phyloP scores from a whole-genome alignment of 2,329 filamentous ascomycete genomes.

The Claviceps pazoutovae region DNA sequence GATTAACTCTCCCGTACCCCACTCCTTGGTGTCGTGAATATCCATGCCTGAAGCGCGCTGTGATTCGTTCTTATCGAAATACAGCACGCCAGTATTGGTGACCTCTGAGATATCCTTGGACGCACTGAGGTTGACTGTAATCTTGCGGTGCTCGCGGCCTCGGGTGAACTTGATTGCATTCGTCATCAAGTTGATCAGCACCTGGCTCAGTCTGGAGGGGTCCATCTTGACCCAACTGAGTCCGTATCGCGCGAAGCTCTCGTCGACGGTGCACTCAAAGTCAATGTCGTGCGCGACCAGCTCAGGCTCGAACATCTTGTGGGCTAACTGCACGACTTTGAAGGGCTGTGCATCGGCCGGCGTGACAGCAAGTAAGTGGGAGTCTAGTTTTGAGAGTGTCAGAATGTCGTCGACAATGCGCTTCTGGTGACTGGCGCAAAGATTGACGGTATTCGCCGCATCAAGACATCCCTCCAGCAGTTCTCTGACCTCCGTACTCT shows the following conservation, averaged over 20 bases:
- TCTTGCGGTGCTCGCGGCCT: conserved; percentile 42
- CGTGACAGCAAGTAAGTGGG: conserved; percentile 54
- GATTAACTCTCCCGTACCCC: conserved; percentile 57
- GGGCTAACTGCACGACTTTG: conserved; percentile 50
- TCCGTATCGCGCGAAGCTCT: conserved; percentile 48
- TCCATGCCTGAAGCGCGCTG: conserved; percentile 22
- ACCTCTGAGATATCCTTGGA: conserved; percentile 36
- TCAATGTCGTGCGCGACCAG: conserved; percentile 57
- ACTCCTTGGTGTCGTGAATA: conserved; percentile 43
- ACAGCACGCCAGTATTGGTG: conserved; percentile 26
- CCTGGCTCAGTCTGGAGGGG: conserved; percentile 59
- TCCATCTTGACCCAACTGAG: conserved; percentile 64
- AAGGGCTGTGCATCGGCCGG: conserved; percentile 57
- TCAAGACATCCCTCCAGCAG: conserved; percentile 48
- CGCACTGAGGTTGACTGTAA: conserved; percentile 51
- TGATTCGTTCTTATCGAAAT: conserved; percentile 32
- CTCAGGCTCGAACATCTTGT: conserved; percentile 72
- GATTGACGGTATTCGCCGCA: conserved; percentile 66
- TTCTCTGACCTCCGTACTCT: conserved; percentile 30
- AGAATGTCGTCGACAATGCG: conserved; percentile 55
- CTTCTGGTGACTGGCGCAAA: conserved; percentile 70
- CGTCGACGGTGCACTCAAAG: conserved; percentile 54
- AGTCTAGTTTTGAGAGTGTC: conserved; percentile 56
- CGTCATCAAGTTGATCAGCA: conserved; percentile 62
- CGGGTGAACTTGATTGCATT: conserved; percentile 54